A percentile compares a stretch with the other conserved stretches of the same genome.
Evolutionary conservation across 179 eudicot species (phyloP).

Genomic region (Silene coronaria): DNA sequence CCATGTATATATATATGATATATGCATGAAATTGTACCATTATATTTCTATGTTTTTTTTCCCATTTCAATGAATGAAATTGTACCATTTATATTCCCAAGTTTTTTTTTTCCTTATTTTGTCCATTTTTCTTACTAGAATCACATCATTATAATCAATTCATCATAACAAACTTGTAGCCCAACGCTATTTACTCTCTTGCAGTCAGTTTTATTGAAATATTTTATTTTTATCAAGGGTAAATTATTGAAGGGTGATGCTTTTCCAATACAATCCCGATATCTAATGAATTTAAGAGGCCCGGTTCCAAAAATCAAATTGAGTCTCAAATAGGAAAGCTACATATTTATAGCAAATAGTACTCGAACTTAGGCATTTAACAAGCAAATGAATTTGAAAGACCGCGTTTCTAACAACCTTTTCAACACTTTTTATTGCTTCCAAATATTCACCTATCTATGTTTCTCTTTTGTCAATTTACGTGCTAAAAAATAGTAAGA

Average conservation of each 20-base stretch:
- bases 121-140: background rate
- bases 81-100: too few relatives aligned
- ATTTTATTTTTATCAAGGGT: too few relatives aligned
- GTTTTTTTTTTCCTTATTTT: background rate
- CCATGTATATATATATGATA: too few relatives aligned
- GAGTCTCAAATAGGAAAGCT: too few relatives aligned
- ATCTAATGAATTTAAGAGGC: too few relatives aligned
- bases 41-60: background rate
- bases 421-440: background rate
- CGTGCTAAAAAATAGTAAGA: too few relatives aligned
- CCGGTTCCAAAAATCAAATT: too few relatives aligned
- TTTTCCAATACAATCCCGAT: too few relatives aligned
- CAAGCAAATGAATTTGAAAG: background rate
- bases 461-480: background rate
- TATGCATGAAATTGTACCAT: background rate
- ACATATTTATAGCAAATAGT: too few relatives aligned
- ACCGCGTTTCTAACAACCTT: background rate
- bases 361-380: background rate
- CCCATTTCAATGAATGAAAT: too few relatives aligned
- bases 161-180: background rate
- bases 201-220: background rate
- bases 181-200: background rate
- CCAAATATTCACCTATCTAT: background rate
- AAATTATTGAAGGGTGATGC: too few relatives aligned
- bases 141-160: background rate